Evolutionary conservation across 164 flowering plant species (phyloP).

Genomic region (Tetracentron sinense): DNA sequence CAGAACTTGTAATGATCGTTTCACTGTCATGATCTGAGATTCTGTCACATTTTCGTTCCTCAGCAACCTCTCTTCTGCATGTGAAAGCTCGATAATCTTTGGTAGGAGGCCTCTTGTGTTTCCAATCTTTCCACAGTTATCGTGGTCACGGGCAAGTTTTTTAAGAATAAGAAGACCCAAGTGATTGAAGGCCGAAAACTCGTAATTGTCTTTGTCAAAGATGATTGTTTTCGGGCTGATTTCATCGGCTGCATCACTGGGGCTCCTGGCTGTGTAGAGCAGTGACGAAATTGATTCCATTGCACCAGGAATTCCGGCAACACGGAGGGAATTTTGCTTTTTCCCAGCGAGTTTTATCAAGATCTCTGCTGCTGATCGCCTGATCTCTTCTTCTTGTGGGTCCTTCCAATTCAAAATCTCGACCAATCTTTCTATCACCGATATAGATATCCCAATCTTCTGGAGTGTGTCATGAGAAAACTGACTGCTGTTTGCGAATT

Average conservation of each 20-base stretch:
- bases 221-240: constrained; percentile 47
- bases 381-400: constrained; percentile 65
- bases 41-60: constrained; percentile 33
- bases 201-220: constrained; percentile 44
- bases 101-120: constrained; percentile 79
- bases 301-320: constrained; percentile 89
- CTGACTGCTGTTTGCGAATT: constrained; percentile 33
- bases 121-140: constrained; percentile 90
- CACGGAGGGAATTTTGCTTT: constrained; percentile 74
- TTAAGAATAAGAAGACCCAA: constrained; percentile 84
- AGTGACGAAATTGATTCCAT: constrained; percentile 90
- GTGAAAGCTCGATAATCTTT: constrained; percentile 76
- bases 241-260: constrained; percentile 44
- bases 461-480: constrained; percentile 72
- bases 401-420: constrained; percentile 97
- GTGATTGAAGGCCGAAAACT: constrained; percentile 66
- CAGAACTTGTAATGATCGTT: constrained; percentile 67
- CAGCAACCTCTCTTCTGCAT: constrained; percentile 53
- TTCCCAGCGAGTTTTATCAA: constrained; percentile 71
- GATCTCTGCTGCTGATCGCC: constrained; percentile 74
- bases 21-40: constrained; percentile 55
- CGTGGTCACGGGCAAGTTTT: constrained; percentile 79
- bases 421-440: constrained; percentile 70
- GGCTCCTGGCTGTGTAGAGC: constrained; percentile 43
- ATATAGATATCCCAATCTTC: constrained; percentile 62